Evolutionary conservation across 768 basidiomycete genomes (phyloP), one percentile per base, ranked within the genome.

Genomic region (Lentinula raphanica): DNA sequence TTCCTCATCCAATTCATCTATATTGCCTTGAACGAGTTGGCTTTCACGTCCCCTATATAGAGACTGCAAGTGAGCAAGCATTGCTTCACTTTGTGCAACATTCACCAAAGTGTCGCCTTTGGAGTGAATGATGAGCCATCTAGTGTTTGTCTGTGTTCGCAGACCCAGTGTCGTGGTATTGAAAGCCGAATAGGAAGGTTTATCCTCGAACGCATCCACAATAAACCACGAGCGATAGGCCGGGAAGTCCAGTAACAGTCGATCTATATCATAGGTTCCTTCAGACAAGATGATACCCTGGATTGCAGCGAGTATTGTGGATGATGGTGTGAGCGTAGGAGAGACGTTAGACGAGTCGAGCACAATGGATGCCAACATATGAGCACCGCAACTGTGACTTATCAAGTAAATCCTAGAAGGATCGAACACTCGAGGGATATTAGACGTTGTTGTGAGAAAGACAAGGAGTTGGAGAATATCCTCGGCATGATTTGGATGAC

Each of bases 341-440:
- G 74, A 70, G 53, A 74, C 66, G 0, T 66, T 53, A 3, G 76
- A 71, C 0, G 81, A 77, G 65, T 82, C 75, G 58, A 92, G 76
- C 67, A 92, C 79, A 29, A 93, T 81, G 58, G 85, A 81, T 40
- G 81, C 70, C 11, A 92, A 72, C 78, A 93, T 92, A 69, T 94
- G 92, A 1, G 91, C 88, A 60, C 86, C 78, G 71, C 88, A 90
- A 69, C 89, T 91, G 69, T 93, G 92, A 12, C 90, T 90, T 25
- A 90, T 74, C 42, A 91, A 74, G 69, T 81, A 79, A 44, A 92
- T 66, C 23, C 56, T 68, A 28, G 64, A 59, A 2, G 76, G 69
- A 64, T 80, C 75, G 54, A 78, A 79, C 29, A 63, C 54, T 25
- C 56, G 60, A 25, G 62, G 58, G 4, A 49, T 36, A 21, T 32